A percentile compares a stretch with the other conserved stretches of the same genome.
Evolutionary conservation across 2,329 filamentous ascomycete genomes (phyloP).

Genomic region (Cadophora gregata): DNA sequence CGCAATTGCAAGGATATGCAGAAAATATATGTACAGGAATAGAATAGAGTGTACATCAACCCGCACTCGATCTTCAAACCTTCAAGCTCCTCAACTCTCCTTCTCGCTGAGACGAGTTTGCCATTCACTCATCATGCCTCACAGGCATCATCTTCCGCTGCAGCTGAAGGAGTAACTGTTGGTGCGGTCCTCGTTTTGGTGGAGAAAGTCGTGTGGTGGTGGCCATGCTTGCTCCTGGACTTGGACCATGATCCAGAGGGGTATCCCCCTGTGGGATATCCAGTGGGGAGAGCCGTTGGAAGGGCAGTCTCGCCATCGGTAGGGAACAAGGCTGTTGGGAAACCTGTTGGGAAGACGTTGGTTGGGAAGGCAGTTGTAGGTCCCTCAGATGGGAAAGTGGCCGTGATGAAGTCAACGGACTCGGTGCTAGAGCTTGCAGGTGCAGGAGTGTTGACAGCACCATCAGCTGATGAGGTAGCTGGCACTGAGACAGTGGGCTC

Average conservation of each 20-base stretch:
- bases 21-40: background rate
- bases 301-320: background rate
- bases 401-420: background rate
- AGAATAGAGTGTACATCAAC: background rate
- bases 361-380: background rate
- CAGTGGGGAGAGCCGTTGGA: background rate
- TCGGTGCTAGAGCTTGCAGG: background rate
- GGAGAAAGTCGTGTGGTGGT: background rate
- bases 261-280: background rate
- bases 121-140: background rate
- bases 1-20: background rate
- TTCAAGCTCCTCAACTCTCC: background rate
- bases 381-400: background rate
- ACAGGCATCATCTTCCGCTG: background rate
- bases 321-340: background rate
- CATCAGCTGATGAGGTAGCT: background rate
- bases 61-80: background rate
- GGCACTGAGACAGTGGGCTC: background rate
- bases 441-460: background rate
- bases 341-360: constrained; percentile 2
- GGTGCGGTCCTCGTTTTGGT: background rate
- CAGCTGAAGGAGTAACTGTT: background rate
- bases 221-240: background rate
- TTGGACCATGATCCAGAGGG: background rate
- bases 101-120: background rate